phyloP scores from a whole-genome alignment of 129 eudicot genomes.

The Arctium lappa region DNA sequence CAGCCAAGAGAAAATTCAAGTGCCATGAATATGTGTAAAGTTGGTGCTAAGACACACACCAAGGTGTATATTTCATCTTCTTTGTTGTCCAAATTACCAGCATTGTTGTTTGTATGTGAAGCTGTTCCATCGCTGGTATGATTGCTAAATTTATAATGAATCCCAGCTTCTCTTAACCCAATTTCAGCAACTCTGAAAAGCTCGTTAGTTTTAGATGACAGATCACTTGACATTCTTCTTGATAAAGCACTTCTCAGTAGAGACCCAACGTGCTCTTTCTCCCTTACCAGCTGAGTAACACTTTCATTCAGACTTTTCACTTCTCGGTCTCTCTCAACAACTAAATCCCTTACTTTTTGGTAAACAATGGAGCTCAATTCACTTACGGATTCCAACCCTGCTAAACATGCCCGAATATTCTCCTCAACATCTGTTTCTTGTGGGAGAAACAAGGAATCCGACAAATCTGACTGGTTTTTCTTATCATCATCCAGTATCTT shows the following conservation, averaged over 20 bases:
- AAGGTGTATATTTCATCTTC: conserved; percentile 79
- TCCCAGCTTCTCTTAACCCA: conserved; percentile 75
- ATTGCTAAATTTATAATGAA: conserved; percentile 58
- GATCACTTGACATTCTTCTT: conserved; percentile 52
- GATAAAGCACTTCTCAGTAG: conserved; percentile 82
- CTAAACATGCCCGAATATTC: conserved; percentile 76
- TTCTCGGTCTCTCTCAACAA: conserved; percentile 53
- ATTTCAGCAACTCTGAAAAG: conserved; percentile 81
- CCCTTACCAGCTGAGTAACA: conserved; percentile 61
- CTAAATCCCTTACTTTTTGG: conserved; percentile 48
- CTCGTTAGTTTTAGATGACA: conserved; percentile 72
- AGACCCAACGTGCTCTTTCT: conserved; percentile 81
- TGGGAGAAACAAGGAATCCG: conserved; percentile 78
- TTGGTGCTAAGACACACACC: conserved; percentile 38
- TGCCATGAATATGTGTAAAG: not conserved
- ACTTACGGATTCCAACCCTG: conserved; percentile 68
- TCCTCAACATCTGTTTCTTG: conserved; percentile 82
- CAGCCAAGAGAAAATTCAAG: conserved; percentile 12
- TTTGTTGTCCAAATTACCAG: conserved; percentile 33
- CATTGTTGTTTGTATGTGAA: conserved; percentile 28
- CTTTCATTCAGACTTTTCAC: conserved; percentile 63
- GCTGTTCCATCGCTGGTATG: conserved; percentile 31
- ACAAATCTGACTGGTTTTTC: conserved; percentile 48
- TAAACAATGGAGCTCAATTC: conserved; percentile 54
- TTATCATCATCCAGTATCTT: conserved; percentile 66